These are phyloP conservation scores for Conidiobolus incongruus DNA, from an alignment of 371 early-diverging fungal species.

Conservation along the genomic window DNA sequence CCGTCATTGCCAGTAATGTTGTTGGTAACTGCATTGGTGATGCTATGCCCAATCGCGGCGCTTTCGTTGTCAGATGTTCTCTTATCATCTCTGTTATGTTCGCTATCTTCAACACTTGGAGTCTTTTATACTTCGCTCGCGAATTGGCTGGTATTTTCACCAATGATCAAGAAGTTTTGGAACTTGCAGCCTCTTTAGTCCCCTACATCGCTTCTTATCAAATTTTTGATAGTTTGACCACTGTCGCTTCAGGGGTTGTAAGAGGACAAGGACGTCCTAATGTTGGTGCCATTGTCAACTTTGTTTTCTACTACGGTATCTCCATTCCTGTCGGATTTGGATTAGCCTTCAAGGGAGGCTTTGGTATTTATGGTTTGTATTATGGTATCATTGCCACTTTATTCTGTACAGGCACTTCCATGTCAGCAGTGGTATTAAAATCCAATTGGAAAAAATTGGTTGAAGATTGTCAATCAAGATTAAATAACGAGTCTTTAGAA, in stretches of 20 bases:
- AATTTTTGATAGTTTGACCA: conserved; percentile 5
- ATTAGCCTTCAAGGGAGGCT: neutral
- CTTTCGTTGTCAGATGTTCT: conserved; percentile 12
- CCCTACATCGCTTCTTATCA: conserved; percentile 68
- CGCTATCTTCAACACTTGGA: conserved; percentile 12
- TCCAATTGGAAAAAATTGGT: too few relatives aligned
- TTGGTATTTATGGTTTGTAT: conserved; percentile 30
- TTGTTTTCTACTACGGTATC: conserved; percentile 1
- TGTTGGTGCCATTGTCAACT: conserved; percentile 2
- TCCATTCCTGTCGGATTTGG: neutral
- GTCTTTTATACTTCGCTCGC: conserved; percentile 13
- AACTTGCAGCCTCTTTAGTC: conserved; percentile 35
- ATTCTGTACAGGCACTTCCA: too few relatives aligned
- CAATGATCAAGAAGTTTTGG: conserved; percentile 39
- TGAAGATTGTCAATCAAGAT: too few relatives aligned
- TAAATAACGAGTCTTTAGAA: too few relatives aligned
- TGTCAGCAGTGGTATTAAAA: too few relatives aligned
- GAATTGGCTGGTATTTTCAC: conserved; percentile 25
- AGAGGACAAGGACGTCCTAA: conserved; percentile 3
- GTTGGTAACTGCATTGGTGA: conserved; percentile 56
- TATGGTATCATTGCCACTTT: conserved; percentile 26
- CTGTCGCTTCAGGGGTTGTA: neutral
- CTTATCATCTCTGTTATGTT: conserved; percentile 19
- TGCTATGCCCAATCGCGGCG: conserved; percentile 10
- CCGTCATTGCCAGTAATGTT: conserved; percentile 50